A percentile compares a stretch with the other conserved stretches of the same genome.
These are phyloP conservation scores for Hirschfeldia incana DNA, from an alignment of 345 rosid genomes.

Conservation along the genomic window DNA sequence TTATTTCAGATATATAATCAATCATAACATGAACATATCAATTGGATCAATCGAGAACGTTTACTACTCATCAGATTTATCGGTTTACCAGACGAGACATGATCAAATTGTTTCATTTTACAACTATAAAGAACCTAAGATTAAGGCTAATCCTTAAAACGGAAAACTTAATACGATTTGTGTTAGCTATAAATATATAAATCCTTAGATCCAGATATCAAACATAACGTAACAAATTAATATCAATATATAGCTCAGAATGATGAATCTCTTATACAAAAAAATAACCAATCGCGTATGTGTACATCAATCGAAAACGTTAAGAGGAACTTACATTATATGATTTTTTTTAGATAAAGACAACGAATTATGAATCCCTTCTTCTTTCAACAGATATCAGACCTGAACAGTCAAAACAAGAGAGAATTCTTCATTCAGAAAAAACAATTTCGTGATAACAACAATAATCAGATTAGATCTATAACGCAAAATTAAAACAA, in stretches of 20 bases:
- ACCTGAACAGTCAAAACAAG: conserved; percentile 18
- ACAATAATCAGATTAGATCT: conserved; percentile 5
- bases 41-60: too few species aligned
- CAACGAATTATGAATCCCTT: not conserved
- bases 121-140: too few species aligned
- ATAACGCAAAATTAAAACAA: not conserved
- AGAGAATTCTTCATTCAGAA: not conserved
- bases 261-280: not conserved
- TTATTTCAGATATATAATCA: too few species aligned
- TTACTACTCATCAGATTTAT: too few species aligned
- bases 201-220: not conserved
- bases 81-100: too few species aligned
- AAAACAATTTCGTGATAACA: not conserved
- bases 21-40: too few species aligned
- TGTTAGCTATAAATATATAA: not conserved
- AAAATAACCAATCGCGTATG: too few species aligned
- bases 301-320: not conserved
- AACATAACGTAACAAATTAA: not conserved
- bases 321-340: conserved; percentile 25
- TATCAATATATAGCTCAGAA: not conserved
- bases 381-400: conserved; percentile 26
- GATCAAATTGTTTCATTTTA: too few species aligned
- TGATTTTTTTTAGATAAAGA: not conserved
- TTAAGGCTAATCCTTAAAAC: not conserved
- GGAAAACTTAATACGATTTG: not conserved